A percentile compares a stretch with the other conserved stretches of the same genome.
These are phyloP conservation scores for Metarhizium sp. DNA, from an alignment of 2,329 filamentous ascomycete genomes.

Conservation along the genomic window DNA sequence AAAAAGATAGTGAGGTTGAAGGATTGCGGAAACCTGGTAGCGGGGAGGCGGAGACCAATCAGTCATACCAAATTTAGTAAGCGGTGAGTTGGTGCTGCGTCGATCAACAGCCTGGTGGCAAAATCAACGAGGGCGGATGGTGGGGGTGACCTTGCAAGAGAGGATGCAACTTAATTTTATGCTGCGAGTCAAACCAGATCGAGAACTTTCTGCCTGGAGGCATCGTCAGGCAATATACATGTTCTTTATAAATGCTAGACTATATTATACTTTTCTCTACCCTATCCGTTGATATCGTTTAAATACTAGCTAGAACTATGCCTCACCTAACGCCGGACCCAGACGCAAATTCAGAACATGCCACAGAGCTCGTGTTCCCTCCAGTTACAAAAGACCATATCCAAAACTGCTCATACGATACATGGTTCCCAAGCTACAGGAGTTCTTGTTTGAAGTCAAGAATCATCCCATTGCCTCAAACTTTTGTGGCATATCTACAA, in stretches of 20 bases:
- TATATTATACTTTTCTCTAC: not conserved
- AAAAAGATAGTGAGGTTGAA: not conserved
- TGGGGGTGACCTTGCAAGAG: conserved; percentile 5
- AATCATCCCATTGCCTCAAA: conserved; percentile 64
- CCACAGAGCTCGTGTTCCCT: conserved; percentile 55
- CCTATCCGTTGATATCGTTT: not conserved
- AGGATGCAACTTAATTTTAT: not conserved
- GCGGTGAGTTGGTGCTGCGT: conserved; percentile 12
- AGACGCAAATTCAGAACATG: conserved; percentile 8
- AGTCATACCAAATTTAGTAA: conserved; percentile 1
- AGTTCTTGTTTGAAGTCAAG: conserved; percentile 75
- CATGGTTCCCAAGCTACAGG: conserved; percentile 82
- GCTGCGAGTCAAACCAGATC: not conserved
- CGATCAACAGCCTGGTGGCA: conserved; percentile 12
- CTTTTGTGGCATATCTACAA: conserved; percentile 78
- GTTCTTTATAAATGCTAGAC: no score
- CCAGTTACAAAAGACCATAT: conserved; percentile 81
- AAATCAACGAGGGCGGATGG: conserved; percentile 14
- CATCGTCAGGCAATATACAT: no score
- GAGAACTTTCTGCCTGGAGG: not conserved
- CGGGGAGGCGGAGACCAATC: not conserved
- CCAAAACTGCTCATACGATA: conserved; percentile 86
- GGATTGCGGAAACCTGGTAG: not conserved
- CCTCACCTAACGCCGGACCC: conserved; percentile 21
- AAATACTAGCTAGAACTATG: conserved; percentile 15